phyloP scores from a whole-genome alignment of 208 protist species.

The Trypanosoma melophagium region DNA sequence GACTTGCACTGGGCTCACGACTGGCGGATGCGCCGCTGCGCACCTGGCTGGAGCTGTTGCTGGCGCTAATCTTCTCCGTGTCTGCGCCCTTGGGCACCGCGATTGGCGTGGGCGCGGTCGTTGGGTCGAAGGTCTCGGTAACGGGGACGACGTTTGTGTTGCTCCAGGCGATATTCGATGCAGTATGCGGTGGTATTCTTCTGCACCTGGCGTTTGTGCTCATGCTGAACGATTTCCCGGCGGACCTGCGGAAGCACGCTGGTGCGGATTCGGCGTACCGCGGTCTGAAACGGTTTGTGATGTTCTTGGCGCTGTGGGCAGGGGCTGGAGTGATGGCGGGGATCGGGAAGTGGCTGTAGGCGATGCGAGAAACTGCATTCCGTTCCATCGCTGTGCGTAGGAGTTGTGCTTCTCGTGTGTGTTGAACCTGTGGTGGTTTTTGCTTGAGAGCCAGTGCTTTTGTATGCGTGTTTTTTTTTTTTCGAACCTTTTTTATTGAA shows the following conservation, averaged over 20 bases:
- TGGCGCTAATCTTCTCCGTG: constrained; percentile 44
- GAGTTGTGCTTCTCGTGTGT: constrained; percentile 12
- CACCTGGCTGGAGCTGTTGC: constrained; percentile 29
- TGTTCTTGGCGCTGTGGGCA: constrained; percentile 38
- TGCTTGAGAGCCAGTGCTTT: neutral
- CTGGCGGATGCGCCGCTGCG: constrained; percentile 29
- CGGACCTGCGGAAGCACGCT: constrained; percentile 31
- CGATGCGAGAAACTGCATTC: no score
- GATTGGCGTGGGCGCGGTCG: constrained; percentile 32
- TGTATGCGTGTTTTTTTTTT: neutral
- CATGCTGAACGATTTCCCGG: constrained; percentile 55
- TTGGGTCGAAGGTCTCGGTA: constrained; percentile 22
- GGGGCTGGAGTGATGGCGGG: constrained; percentile 33
- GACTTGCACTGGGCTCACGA: constrained; percentile 27
- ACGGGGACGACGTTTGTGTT: constrained; percentile 38
- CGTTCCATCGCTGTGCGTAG: neutral
- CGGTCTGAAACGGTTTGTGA: constrained; percentile 22
- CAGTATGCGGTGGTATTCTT: constrained; percentile 54
- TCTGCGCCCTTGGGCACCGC: constrained; percentile 47
- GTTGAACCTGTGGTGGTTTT: neutral
- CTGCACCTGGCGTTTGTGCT: constrained; percentile 57
- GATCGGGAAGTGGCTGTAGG: constrained; percentile 12
- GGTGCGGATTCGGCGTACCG: constrained; percentile 2
- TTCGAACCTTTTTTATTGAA: neutral
- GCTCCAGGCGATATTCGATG: constrained; percentile 43